Base-by-base conservation (phyloP, 2,329 filamentous ascomycete species). In the Didymella lethalis region DNA sequence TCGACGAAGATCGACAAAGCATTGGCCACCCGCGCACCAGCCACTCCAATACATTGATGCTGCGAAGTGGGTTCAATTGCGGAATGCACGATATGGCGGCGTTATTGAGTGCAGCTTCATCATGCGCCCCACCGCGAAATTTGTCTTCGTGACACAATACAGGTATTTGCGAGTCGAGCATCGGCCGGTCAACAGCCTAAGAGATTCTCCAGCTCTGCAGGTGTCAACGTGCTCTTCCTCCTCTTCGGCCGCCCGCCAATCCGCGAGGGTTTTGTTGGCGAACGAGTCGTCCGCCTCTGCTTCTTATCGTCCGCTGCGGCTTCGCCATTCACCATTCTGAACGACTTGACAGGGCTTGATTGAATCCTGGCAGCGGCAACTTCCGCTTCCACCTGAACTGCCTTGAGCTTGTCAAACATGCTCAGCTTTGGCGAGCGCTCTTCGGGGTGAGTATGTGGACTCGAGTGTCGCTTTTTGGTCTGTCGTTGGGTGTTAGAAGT, bases 191-290 rank as follows among this genome's bases (percentile, higher is more conserved):
- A 73, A 51, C 72, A 66, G 7, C 73, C 69, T 48, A 79, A 58
- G 40, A 78, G 64, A 31, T 69, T 73, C 77, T 90, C 85, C 70
- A 93, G 77, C 76, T 94, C 91, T 82, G 89, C 89, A 3, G 89
- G 87, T 68, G 86, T 92, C 31, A 94, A 79, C 20, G 90, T 93
- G 69, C 89, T 92, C 73, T 91, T 84, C 71, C 90, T 83, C 71
- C 90, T 81, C 59, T 84, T 88, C 2, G 86, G 79, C 80, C 88
- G 75, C 73, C 87, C 68, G 75, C 81, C 72, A 79, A 84, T 74
- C 77, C 80, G 69, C 81, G 43, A 59, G 16, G 85, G 80, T 67
- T 75, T 77, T 32, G 72, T 70, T 34, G 77, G 66, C 52, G 67
- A 76, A 48, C 66, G 69, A 53, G 64, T 64, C 18, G 63, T 60